Conservation (phyloP, 306 rosid genomes). For the Pterocarpus santalinus region DNA sequence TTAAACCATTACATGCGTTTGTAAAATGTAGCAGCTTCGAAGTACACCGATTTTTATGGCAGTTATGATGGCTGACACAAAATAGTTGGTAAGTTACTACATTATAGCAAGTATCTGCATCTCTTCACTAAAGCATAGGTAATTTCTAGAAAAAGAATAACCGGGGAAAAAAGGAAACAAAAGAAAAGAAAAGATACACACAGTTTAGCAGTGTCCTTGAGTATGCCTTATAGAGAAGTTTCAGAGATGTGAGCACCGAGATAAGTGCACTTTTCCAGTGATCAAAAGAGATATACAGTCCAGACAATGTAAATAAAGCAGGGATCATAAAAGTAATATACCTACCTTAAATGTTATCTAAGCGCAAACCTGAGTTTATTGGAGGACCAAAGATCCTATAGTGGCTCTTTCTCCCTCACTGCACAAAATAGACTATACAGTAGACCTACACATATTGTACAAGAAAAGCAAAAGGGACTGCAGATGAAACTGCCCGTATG, state of each 20-base stretch:
- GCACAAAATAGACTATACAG: constrained; percentile 71
- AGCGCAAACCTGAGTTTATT: constrained; percentile 59
- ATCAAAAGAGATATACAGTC: constrained; percentile 19
- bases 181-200: background rate
- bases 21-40: background rate
- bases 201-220: background rate
- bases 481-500: constrained; percentile 55
- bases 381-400: constrained; percentile 55
- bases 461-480: constrained; percentile 43
- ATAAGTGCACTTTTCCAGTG: constrained; percentile 30
- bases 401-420: constrained; percentile 54
- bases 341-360: constrained; percentile 46
- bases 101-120: background rate
- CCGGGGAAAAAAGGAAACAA: background rate
- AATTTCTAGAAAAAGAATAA: background rate
- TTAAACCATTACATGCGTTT: background rate
- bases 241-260: background rate
- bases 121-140: background rate
- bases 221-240: constrained; percentile 6
- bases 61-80: background rate
- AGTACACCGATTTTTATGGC: background rate
- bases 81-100: background rate
- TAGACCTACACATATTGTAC: constrained; percentile 61
- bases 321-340: constrained; percentile 36
- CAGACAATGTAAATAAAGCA: constrained; percentile 24